These are phyloP conservation scores for Kurtzmaniella quercitrusa DNA, from an alignment of 1,139 yeast species.

Conservation along the genomic window DNA sequence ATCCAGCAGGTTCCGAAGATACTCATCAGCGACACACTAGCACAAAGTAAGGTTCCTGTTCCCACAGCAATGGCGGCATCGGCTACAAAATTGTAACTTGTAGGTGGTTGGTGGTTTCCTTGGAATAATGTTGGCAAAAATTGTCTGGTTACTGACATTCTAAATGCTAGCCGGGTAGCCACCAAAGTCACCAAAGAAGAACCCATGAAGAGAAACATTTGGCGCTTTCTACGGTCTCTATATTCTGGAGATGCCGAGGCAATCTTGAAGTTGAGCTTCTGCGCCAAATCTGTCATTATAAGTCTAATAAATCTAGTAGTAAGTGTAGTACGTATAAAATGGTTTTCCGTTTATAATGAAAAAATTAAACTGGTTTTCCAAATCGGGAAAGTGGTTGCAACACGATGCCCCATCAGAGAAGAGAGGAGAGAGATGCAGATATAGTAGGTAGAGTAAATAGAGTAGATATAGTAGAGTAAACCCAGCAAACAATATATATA, in stretches of 20 bases:
- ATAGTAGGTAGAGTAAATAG: too few relatives aligned
- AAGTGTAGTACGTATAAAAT: too few relatives aligned
- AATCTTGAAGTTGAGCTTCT: slow-evolving; percentile 26
- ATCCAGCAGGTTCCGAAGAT: slow-evolving; percentile 79
- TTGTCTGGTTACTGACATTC: slow-evolving; percentile 69
- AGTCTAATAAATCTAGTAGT: too few relatives aligned
- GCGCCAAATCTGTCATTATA: neutral
- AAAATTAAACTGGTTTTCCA: neutral
- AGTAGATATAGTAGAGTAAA: too few relatives aligned
- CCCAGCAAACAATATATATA: too few relatives aligned
- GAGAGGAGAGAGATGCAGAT: neutral
- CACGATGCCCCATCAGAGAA: neutral
- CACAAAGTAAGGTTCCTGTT: slow-evolving; percentile 46
- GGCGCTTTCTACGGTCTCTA: slow-evolving; percentile 59
- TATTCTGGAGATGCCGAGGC: slow-evolving; percentile 37
- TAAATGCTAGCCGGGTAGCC: slow-evolving; percentile 69
- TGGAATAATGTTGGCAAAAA: slow-evolving; percentile 78
- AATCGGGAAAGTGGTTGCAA: neutral
- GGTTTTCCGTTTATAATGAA: too few relatives aligned
- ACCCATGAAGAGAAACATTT: slow-evolving; percentile 68
- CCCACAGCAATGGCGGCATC: slow-evolving; percentile 89
- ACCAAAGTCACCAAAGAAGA: slow-evolving; percentile 70
- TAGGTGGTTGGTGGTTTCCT: slow-evolving; percentile 82
- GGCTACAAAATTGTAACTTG: slow-evolving; percentile 64
- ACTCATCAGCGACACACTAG: slow-evolving; percentile 19